Conservation (phyloP, 192 early-diverging fungal species). For the Rhizophagus clarus region DNA sequence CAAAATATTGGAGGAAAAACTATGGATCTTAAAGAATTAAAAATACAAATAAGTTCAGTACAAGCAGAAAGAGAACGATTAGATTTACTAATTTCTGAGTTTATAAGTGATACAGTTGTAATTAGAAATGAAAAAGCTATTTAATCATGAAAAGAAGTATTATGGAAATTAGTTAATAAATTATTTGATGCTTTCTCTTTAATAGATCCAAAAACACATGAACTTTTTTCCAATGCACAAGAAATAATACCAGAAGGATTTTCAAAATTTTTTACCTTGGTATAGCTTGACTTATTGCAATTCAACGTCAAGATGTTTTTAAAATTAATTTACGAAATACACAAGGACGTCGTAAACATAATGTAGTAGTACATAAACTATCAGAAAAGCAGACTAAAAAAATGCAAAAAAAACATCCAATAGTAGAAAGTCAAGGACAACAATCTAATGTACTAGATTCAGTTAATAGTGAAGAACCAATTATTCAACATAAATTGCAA, state of each 20-base stretch:
- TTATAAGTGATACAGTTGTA: neutral
- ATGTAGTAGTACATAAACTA: constrained; percentile 4
- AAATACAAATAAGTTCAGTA: neutral
- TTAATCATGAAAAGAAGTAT: neutral
- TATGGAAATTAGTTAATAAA: neutral
- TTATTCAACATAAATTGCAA: neutral
- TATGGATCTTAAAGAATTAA: neutral
- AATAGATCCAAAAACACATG: neutral
- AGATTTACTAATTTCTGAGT: neutral
- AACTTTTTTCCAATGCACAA: neutral
- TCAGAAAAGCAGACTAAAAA: no score
- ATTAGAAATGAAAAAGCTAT: neutral
- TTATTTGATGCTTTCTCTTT: neutral
- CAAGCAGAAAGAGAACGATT: neutral
- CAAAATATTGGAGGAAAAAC: neutral
- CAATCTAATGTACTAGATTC: no score
- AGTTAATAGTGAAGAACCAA: no score
- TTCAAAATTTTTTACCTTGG: constrained; percentile 13
- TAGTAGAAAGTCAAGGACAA: no score
- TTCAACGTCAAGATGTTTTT: constrained; percentile 10
- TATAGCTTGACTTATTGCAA: neutral
- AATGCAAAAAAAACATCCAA: no score
- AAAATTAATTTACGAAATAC: constrained; percentile 1
- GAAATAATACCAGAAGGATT: neutral
- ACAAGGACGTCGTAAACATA: neutral